Percentiles rank a stretch among this genome's conserved stretches.
These are phyloP conservation scores for Fusarium pininemorale DNA, from an alignment of 2,329 filamentous ascomycete genomes.

Conservation along the genomic window DNA sequence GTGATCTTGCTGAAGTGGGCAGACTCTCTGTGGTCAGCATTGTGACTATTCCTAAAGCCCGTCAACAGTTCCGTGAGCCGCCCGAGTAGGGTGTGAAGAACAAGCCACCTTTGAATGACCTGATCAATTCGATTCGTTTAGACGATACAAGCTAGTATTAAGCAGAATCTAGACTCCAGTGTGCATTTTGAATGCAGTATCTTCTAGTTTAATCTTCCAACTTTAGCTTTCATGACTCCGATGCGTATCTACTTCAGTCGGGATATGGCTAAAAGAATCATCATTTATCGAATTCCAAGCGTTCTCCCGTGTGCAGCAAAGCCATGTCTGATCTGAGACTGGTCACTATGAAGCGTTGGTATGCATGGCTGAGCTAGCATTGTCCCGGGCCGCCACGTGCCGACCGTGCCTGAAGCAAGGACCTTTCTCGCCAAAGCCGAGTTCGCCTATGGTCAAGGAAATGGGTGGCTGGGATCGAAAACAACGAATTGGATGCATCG, in stretches of 20 bases:
- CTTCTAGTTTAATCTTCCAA: not conserved
- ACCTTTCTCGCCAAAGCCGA: not conserved
- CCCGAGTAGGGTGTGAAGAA: not conserved
- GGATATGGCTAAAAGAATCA: too few relatives aligned
- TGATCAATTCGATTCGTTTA: too few relatives aligned
- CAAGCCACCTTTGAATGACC: not conserved
- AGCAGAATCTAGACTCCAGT: not conserved
- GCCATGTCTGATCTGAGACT: not conserved
- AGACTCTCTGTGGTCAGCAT: not conserved
- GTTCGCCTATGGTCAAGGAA: not conserved
- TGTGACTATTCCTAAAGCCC: not conserved
- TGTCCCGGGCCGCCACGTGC: not conserved
- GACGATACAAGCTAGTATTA: accelerated
- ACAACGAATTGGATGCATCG: not conserved
- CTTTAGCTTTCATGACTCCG: not conserved
- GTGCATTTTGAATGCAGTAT: not conserved
- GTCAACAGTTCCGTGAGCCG: not conserved
- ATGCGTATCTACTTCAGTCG: not conserved
- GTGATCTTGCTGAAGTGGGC: not conserved
- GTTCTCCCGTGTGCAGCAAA: not conserved
- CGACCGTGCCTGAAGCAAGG: not conserved
- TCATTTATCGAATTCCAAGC: not conserved
- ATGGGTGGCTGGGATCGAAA: not conserved
- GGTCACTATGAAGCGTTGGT: not conserved
- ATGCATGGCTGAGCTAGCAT: not conserved